Base-by-base conservation (phyloP, 2,329 filamentous ascomycete species). In the Sporothrix dimorphospora region DNA sequence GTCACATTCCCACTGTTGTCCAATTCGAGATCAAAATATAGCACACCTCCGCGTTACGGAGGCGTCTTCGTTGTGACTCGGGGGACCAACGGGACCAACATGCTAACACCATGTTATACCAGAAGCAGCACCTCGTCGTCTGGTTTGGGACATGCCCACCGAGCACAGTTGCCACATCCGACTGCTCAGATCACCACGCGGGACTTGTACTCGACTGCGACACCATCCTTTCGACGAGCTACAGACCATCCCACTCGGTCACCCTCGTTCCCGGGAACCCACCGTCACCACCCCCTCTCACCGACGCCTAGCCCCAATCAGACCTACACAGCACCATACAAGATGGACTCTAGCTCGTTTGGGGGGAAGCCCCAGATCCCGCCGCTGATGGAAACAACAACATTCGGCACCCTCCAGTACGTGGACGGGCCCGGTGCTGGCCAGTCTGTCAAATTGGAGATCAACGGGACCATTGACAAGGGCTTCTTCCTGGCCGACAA, bases 381-480 rank as follows among this genome's bases (percentile, higher is more conserved):
- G 63, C 88, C 88, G 9, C 82, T 90, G 27, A 78, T 82, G 74
- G 75, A 82, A 7, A 81, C 88, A 69, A 83, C 83, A 38, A 84
- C 84, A 49, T 83, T 90, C 69, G 88, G 88, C 53, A 86, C 86
- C n/a, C 85, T 94, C 71, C 85, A 86, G 72, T 91, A 90, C 76
- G 83, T 81, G 3, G 87, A 92, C 65, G 83, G 84, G 2, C 78
- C 81, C 66, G 80, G 78, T 7, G 79, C 80, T 57, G 80, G 79
- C 6, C 80, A 83, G 2, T 83, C 85, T 0, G 86, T 96, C 75
- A 90, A 90, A 75, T 86, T 92, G 24, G 91, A 92, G 16, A 92
- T 97, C 75, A 86, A 90, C 40, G 93, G 92, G 47, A 91, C 89
- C 77, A 94, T 97, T 73, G 93, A 97, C 80, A 97, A 97, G 77